Base-by-base conservation (phyloP, 805 yeast genomes). In the Sugiyamaella valdiviana region DNA sequence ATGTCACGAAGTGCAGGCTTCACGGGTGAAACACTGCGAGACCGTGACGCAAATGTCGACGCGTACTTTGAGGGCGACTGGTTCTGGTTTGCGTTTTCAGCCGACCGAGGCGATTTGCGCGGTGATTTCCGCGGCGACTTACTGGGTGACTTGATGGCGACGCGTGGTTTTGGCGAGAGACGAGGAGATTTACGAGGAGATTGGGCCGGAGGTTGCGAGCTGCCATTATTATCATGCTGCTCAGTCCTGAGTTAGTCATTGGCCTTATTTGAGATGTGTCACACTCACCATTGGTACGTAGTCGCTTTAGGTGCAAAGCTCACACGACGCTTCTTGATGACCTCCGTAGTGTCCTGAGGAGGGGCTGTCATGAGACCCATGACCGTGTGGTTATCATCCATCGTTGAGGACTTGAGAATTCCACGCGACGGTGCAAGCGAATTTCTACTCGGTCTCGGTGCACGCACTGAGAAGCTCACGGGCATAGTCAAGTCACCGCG, bases 261-360 rank as follows among this genome's bases (percentile, higher is more conserved):
- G 19, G 39, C 26, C n/a, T 29, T 17, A 12, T 10, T 3, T n/a
- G 14, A 22, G 10, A 5, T 19, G 6, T 5, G 16, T 16, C 6
- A 5, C 6, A 45, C 49, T 23, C 39, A 45, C 49, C 44, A 39
- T 17, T 39, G 43, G 16, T 45, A 45, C 3, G 49, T 39, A 6
- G 43, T 37, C 5, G 54, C 51, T 22, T 80, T 85, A 1, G 85
- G 85, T 0, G 90, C 90, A 70, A 85, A 85, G 3, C 88, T 80
- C 4, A 85, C 91, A 21, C 91, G 65, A 49, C 91, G 65, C 35
- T 66, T 64, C 32, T 67, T 64, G 35, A 63, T 54, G 12, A 38
- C 41, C 42, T 51, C 46, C 20, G 54, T 53, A n/a, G 52, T 47
- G 15, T 40, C 37, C 10, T 44, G 51, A 12, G 46, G 45, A 7